These are phyloP conservation scores for Trypanosoma cruzi DNA, from an alignment of 208 protist genomes.

Conservation along the genomic window DNA sequence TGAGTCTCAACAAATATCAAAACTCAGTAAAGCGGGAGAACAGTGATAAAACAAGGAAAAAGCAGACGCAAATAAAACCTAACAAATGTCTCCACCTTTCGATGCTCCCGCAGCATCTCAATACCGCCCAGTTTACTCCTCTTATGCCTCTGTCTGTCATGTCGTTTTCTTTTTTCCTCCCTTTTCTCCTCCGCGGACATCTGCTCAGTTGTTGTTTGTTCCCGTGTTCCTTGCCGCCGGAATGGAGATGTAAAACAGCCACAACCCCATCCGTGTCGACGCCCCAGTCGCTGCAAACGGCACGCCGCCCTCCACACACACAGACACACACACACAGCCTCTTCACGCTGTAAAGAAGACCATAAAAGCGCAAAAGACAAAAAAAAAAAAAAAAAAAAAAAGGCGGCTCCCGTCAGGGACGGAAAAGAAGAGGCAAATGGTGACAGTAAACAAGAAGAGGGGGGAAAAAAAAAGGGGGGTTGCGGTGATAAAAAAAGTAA, in stretches of 20 bases:
- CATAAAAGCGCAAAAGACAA: not conserved
- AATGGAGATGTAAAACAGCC: not conserved
- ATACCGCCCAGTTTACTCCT: not conserved
- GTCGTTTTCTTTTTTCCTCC: not conserved
- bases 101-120: not conserved
- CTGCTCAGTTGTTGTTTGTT: not conserved
- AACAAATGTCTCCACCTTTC: not conserved
- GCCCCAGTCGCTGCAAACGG: not conserved
- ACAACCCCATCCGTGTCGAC: not conserved
- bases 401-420: not conserved
- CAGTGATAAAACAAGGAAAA: slow-evolving; percentile 14
- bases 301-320: not conserved
- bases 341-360: too few species aligned
- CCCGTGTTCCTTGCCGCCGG: too few species aligned
- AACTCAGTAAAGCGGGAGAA: not conserved
- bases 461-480: not conserved
- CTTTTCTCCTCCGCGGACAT: not conserved
- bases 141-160: not conserved
- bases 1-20: too few species aligned
- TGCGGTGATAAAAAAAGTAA: slow-evolving; percentile 15
- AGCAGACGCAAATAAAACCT: slow-evolving; percentile 2
- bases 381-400: slow-evolving; percentile 1
- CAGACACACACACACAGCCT: not conserved
- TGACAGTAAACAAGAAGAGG: not conserved
- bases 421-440: slow-evolving; percentile 23